Base-by-base conservation (phyloP, 768 basidiomycete species). In the Lactarius psammicola region DNA sequence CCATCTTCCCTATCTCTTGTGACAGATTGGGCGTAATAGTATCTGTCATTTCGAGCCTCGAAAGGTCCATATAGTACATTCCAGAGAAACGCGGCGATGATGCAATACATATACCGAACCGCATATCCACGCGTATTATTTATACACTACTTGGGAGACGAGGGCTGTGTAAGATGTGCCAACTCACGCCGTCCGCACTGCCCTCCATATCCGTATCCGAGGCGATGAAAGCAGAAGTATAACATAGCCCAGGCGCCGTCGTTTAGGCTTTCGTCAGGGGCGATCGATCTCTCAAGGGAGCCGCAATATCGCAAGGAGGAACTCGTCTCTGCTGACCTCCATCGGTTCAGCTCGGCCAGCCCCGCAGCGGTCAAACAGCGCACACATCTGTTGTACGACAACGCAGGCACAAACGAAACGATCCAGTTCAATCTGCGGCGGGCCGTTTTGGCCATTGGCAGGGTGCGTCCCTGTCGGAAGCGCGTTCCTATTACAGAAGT, bases 381-480 rank as follows among this genome's bases (percentile, higher is more conserved):
- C 51, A 55, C 51, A 62, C 53, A 62, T 54, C 26, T 55, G 60
- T 28, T 62, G 49, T 3, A 62, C 36, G 51, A 62, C 60, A 17
- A 62, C 53, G 51, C 60, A 62, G 0, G 60, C 60, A 20, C 60
- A 62, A 26, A 62, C 60, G 15, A 62, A 62, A 10, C 60, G 60
- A 31, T 62, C 60, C 28, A 62, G 38, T 38, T 62, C 53, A 11
- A 62, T 62, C 26, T 55, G 51, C 18, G 53, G 60, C 1, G 36
- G 18, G 10, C 28, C 11, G 3, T 23, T 34, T n/a, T 54, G 18
- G 60, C 4, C n/a, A 11, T 34, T 26, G 15, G 54, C 1, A 17
- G 54, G 34, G 2, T 15, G 23, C 5, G 36, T 62, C 11, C 60
- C 60, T 62, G 36, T 62, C 18, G 15, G 30, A 13, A 23, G 28